These are phyloP conservation scores for Protea cynaroides DNA, from an alignment of 164 flowering plant genomes.

Conservation along the genomic window DNA sequence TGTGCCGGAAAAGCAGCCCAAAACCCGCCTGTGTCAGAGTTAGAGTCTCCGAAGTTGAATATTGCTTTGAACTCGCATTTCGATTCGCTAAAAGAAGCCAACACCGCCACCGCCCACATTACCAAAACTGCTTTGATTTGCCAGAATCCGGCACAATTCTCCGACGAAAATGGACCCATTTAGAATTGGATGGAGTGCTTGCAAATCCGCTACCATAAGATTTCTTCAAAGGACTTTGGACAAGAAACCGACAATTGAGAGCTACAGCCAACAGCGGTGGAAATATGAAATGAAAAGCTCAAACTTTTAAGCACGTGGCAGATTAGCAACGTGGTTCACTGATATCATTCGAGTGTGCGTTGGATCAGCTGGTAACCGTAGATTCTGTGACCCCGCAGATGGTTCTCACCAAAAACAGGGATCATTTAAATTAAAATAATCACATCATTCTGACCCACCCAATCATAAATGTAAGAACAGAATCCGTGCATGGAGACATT, in stretches of 20 bases:
- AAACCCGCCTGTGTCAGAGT: slow-evolving; percentile 80
- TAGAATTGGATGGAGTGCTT: too few species aligned
- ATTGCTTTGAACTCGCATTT: slow-evolving; percentile 55
- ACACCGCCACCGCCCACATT: slow-evolving; percentile 12
- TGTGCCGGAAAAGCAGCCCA: slow-evolving; percentile 73
- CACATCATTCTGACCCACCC: too few species aligned
- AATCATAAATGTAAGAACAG: too few species aligned
- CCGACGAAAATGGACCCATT: background rate
- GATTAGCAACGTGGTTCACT: too few species aligned
- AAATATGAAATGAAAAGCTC: background rate
- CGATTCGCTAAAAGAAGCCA: slow-evolving; percentile 21
- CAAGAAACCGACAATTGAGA: background rate
- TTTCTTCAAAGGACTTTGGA: background rate
- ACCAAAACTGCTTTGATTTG: background rate
- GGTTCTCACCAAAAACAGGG: too few species aligned
- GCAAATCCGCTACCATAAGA: too few species aligned
- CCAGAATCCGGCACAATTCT: slow-evolving; percentile 1
- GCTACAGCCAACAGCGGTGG: too few species aligned
- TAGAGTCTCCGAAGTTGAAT: slow-evolving; percentile 85
- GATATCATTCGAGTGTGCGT: too few species aligned
- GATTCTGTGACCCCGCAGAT: too few species aligned
- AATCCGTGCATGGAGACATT: too few species aligned
- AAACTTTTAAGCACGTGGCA: background rate
- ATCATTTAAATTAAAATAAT: too few species aligned
- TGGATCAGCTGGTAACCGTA: too few species aligned